Evolutionary conservation across 1,139 yeast genomes (phyloP).

Genomic region (Magnusiomyces starmeri): DNA sequence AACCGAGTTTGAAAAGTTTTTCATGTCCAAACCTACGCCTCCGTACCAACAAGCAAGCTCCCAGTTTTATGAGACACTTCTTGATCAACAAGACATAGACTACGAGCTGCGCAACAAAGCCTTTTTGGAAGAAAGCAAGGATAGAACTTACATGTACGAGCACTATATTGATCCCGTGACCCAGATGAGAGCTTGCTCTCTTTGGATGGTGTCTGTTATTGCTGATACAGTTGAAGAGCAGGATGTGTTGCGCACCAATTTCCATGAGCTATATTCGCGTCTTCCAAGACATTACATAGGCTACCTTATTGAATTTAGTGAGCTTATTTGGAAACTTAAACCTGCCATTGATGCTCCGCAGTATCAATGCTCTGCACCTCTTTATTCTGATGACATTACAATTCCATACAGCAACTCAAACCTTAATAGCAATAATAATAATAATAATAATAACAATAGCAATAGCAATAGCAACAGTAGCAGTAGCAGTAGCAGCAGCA

Average conservation of each 20-base stretch:
- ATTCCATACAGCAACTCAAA: too few species aligned
- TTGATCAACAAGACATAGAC: neutral
- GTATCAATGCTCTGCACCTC: too few species aligned
- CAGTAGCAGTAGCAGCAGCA: neutral
- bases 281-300: neutral
- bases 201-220: neutral
- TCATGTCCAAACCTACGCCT: neutral
- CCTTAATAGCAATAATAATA: too few species aligned
- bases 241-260: neutral
- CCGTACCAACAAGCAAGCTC: neutral
- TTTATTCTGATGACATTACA: too few species aligned
- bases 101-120: neutral
- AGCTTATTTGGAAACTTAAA: conserved; percentile 1
- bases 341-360: neutral
- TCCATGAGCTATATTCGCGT: neutral
- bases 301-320: neutral
- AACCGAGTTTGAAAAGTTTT: neutral
- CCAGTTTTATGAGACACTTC: too few species aligned
- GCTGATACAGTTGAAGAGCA: neutral
- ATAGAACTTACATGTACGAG: neutral
- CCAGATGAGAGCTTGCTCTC: neutral
- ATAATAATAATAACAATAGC: too few species aligned
- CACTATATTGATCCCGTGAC: neutral
- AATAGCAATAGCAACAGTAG: too few species aligned
- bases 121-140: neutral